Base-by-base conservation (phyloP, 2,329 filamentous ascomycete species). In the Talaromyces funiculosus region DNA sequence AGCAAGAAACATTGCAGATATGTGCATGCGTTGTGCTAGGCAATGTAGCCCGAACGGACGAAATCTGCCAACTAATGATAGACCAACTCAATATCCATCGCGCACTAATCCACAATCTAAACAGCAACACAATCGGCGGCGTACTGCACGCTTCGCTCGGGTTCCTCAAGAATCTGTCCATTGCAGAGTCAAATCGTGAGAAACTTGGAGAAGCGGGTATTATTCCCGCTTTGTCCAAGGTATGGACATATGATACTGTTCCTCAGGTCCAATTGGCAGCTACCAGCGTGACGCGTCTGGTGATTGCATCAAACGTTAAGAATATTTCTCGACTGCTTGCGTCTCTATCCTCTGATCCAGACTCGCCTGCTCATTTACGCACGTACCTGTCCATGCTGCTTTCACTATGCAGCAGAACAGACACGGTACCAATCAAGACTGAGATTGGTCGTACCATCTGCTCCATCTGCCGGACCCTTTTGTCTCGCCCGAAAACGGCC, bases 21-120 rank as follows among this genome's bases (percentile, higher is more conserved):
- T 78, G 77, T 57, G 73, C 77, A 18, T 80, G 78, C 62, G 68
- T 81, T 43, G 76, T 81, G 63, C 71, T 81, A 14, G 79, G 79
- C 7, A 81, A 81, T 61, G 61, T 80, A 37, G 77, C 77, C 31
- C 73, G 77, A 35, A 77, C 76, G 8, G 75, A 79, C 57, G 72
- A 71, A 38, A 69, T 77, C 29, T 80, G 78, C 56, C 64, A 69
- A 57, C 65, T 65, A 10, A 75, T 81, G 70, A 73, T 79, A 8
- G 66, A 66, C 26, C 66, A 76, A 14, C 63, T 76, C 26, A 65
- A 70, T 12, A 69, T 80, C 12, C 78, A 80, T 61, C 61, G 70
- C 40, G 67, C 71, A 16, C 64, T 81, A 29, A 76, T 78, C 55
- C 63, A 68, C 3, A 72, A 78, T 24, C 67, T 81, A 4, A 69